Evolutionary conservation across 1,139 yeast genomes (phyloP), one percentile per base, ranked within the genome.

Genomic region (Candida albicans): DNA sequence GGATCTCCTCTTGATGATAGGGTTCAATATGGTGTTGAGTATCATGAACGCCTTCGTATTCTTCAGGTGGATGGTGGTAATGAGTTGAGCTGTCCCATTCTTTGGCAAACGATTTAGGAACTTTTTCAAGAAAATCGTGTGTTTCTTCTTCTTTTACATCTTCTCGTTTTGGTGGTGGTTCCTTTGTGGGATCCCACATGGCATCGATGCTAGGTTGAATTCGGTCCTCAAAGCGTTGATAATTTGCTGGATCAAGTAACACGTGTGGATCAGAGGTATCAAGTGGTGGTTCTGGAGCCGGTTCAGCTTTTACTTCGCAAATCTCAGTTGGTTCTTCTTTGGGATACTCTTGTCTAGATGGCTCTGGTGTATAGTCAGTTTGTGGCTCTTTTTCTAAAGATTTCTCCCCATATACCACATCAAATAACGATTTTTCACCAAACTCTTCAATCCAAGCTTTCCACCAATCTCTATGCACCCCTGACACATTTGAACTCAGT

Each of bases 401-500:
- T 14, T 43, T 35, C 9, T 46, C 44, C 18, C 35, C 38, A 26
- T 48, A 37, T 14, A 51, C 39, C 4, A 49, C 49, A 25, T 54
- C 59, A 7, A 44, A 39, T 15, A 57, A 40, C 3, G 61, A 50
- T 24, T 38, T 43, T 32, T 47, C 49, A 4, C 62, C 66, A 47
- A 65, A 75, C 45, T 62, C 61, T 15, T 58, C 60, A 38, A 59
- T 52, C 76, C 77, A 74, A 22, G 61, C 56, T n/a, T 55, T 52
- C 81, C 81, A 75, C 79, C 81, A 76, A 40, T 59, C 63, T 33
- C 53, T 57, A 47, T 65, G 69, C 29, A 54, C 49, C 5, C 58
- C 61, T 8, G 51, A 34, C n/a, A 43, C 43, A 10, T 56, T 51
- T 3, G 60, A 49, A 33, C 48, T 49, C 43, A 52, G 52, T 33